A percentile compares a stretch with the other conserved stretches of the same genome.
Conservation (phyloP, 164 flowering plant genomes). For the Vitis labrusca region DNA sequence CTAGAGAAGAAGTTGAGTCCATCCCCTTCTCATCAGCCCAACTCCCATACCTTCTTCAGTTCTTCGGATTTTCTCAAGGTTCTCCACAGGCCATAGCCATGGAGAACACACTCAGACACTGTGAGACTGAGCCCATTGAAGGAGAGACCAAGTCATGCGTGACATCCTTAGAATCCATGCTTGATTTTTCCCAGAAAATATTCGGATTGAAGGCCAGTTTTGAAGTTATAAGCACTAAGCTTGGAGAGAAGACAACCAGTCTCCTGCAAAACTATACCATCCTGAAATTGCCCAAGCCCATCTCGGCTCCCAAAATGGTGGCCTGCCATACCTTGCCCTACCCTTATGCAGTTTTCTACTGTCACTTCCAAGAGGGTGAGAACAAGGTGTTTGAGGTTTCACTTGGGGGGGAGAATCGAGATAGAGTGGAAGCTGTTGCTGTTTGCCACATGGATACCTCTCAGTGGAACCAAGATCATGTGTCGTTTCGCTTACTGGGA, state of each 20-base stretch:
- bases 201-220: conserved; percentile 23
- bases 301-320: conserved; percentile 22
- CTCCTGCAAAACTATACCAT: conserved; percentile 42
- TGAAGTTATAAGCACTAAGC: conserved; percentile 23
- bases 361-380: conserved; percentile 39
- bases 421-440: conserved; percentile 35
- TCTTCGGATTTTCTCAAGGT: conserved; percentile 32
- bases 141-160: conserved; percentile 55
- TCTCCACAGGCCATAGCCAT: conserved; percentile 57
- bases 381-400: conserved; percentile 33
- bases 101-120: conserved; percentile 44
- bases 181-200: conserved; percentile 26
- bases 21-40: conserved; percentile 49
- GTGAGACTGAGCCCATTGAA: conserved; percentile 34
- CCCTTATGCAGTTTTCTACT: conserved; percentile 55
- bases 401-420: conserved; percentile 41
- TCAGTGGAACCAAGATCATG: conserved; percentile 38
- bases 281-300: conserved; percentile 21
- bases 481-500: conserved; percentile 35
- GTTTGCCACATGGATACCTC: conserved; percentile 66
- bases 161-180: conserved; percentile 61
- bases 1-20: conserved; percentile 40
- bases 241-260: neutral
- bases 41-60: conserved; percentile 34
- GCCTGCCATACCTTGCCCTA: conserved; percentile 59